Conservation (phyloP, 805 yeast genomes). For the Metschnikowia bowlesiae region DNA sequence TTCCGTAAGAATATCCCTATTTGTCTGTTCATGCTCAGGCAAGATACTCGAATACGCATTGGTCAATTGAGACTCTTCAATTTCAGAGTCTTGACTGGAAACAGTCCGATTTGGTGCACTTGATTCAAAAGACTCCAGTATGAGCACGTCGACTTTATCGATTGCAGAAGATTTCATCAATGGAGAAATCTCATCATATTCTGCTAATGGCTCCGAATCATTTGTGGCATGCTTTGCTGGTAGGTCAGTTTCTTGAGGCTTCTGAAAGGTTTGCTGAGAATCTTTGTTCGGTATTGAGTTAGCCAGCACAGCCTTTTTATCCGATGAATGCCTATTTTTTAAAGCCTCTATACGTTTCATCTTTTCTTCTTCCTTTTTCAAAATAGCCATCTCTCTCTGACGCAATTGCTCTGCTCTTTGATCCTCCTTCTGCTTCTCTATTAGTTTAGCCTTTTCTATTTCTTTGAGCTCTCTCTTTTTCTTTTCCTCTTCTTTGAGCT, state of each 20-base stretch:
- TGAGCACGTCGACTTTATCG: not conserved
- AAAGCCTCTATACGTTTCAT: slow-evolving; percentile 37
- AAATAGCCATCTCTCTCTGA: slow-evolving; percentile 34
- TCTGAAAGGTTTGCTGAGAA: not conserved
- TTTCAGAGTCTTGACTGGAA: not conserved
- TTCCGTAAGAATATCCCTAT: not conserved
- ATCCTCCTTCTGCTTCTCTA: slow-evolving; percentile 29
- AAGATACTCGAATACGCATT: not conserved
- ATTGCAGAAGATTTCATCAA: not conserved
- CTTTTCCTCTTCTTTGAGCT: slow-evolving; percentile 59
- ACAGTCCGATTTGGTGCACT: not conserved
- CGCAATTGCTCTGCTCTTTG: slow-evolving; percentile 35
- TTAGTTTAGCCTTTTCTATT: slow-evolving; percentile 30
- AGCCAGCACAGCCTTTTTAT: slow-evolving; percentile 22
- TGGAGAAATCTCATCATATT: not conserved
- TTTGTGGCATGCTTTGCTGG: not conserved
- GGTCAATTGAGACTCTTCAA: not conserved
- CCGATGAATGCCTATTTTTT: slow-evolving; percentile 13
- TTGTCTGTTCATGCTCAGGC: not conserved
- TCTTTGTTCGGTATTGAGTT: slow-evolving; percentile 8
- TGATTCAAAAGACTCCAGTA: not conserved
- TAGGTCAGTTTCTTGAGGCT: not conserved
- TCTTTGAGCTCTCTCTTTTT: slow-evolving; percentile 52
- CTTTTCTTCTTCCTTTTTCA: slow-evolving; percentile 47
- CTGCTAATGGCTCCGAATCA: not conserved